Percentiles rank a stretch among this genome's conserved stretches.
phyloP scores from a whole-genome alignment of 2,329 filamentous ascomycete species.

The Magnaporthiopsis rhizophila region DNA sequence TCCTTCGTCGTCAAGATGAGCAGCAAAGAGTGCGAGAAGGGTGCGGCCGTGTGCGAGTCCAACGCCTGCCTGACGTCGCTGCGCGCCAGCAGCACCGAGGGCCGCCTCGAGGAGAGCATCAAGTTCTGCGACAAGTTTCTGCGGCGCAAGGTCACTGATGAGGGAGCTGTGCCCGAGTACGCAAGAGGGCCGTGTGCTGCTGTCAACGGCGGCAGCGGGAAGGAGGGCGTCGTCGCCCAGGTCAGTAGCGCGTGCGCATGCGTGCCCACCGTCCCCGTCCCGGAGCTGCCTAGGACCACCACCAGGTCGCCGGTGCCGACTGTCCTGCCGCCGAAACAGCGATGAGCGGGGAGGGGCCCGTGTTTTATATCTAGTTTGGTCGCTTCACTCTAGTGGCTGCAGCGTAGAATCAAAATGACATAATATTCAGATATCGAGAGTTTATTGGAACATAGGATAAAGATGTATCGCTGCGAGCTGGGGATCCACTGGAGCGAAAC shows the following conservation, averaged over 20 bases:
- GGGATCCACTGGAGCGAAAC: no score
- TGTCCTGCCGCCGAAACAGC: neutral
- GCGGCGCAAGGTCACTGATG: neutral
- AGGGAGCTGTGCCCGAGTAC: neutral
- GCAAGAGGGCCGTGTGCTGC: neutral
- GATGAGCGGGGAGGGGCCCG: neutral
- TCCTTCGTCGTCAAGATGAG: constrained; percentile 8
- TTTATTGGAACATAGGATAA: no score
- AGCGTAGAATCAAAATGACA: no score
- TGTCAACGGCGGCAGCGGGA: no score
- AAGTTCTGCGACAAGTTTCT: constrained; percentile 5
- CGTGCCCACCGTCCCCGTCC: constrained; percentile 16
- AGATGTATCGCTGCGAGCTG: no score
- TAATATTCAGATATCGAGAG: no score
- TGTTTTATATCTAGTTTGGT: neutral
- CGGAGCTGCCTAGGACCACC: constrained; percentile 6
- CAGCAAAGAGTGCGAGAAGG: neutral
- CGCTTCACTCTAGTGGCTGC: no score
- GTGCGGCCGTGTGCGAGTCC: neutral
- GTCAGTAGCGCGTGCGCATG: constrained; percentile 22
- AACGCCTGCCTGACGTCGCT: constrained; percentile 3
- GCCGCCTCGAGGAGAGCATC: constrained; percentile 5
- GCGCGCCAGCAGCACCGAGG: neutral
- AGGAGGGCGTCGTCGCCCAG: constrained; percentile 11
- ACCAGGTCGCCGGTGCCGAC: constrained; percentile 3